Conservation (phyloP, 176 grass and related monocot species). For the Bromus sterilis region DNA sequence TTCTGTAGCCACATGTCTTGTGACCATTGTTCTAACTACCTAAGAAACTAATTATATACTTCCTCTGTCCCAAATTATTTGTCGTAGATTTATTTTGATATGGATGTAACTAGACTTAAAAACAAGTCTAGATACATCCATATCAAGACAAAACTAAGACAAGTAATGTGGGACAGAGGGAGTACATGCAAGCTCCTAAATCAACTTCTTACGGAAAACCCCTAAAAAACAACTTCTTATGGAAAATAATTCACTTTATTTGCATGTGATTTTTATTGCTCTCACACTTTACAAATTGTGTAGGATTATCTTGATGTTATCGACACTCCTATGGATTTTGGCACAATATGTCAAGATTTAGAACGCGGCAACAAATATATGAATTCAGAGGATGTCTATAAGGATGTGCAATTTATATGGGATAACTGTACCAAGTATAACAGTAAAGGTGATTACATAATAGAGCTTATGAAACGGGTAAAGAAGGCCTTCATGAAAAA, state of each 20-base stretch:
- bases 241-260: not conserved
- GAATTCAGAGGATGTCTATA: constrained; percentile 91
- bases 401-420: constrained; percentile 91
- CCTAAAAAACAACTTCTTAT: constrained; percentile 5
- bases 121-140: no score
- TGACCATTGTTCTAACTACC: not conserved
- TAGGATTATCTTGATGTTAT: constrained; percentile 99
- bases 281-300: not conserved
- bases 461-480: constrained; percentile 97
- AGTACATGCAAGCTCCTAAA: not conserved
- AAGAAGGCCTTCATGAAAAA: constrained; percentile 95
- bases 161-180: no score
- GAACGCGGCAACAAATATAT: constrained; percentile 72
- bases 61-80: no score
- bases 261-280: not conserved
- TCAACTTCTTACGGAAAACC: constrained; percentile 1
- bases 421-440: constrained; percentile 91
- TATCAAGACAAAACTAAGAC: no score
- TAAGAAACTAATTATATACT: not conserved
- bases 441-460: constrained; percentile 93
- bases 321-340: constrained; percentile 98
- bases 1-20: not conserved
- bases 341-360: constrained; percentile 82
- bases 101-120: no score
- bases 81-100: no score